Base-by-base conservation (phyloP, 2,329 filamentous ascomycete species). In the Purpureocillium takamizusanense region DNA sequence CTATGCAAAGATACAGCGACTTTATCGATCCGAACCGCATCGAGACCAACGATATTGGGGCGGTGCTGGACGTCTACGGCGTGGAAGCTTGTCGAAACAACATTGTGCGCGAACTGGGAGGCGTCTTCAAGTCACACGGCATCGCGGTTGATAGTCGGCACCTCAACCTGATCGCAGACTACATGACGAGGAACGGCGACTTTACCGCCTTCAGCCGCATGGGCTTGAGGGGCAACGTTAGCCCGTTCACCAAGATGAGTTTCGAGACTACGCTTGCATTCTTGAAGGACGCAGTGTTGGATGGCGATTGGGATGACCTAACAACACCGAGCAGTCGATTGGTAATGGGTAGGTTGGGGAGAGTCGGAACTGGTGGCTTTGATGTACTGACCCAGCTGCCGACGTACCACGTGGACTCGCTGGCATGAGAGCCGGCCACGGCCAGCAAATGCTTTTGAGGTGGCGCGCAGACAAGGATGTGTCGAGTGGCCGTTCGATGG, bases 231-330 rank as follows among this genome's bases (percentile, higher is more conserved):
- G 81, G 85, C 47, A 89, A 86, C 53, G 82, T 90, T 21, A 89
- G 82, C 48, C 88, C 92, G 0, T 90, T 98, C 51, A 90, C 92
- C 64, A 97, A 97, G 74, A 97, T 97, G 90, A 94, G 86, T 60
- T 98, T 97, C 66, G 92, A 98, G 74, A 98, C 92, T 4, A 98
- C 92, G 3, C 76, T 97, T 30, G 82, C 84, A 1, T 95, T 95
- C 69, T 71, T 98, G 53, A 89, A 85, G 60, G 92, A 97, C 56
- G 89, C 92, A 2, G 83, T 95, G 18, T 68, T 94, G 41, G 87
- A 94, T 54, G 81, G 86, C 36, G 92, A 97, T 60, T 86, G 79
- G 72, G 92, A 98, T 60, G 84, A 92, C 52, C 67, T 98, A 43
- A 78, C 74, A 42, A 88, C 83, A 43, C 92, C 94, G 0, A 92